phyloP scores from a whole-genome alignment of 768 basidiomycete species.

The Amanita fuliginea region DNA sequence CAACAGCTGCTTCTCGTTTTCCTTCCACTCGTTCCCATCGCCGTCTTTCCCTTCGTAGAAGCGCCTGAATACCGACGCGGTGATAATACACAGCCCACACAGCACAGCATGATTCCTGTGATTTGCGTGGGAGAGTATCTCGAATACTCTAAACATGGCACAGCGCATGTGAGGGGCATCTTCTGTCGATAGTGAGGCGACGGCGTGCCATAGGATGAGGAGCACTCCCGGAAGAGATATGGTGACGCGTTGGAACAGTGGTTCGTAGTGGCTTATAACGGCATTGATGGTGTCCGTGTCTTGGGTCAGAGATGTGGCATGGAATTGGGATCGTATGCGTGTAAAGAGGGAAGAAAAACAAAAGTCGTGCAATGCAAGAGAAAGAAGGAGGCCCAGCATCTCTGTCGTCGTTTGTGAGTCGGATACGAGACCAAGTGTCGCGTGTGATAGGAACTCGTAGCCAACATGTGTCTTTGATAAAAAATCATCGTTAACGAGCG shows the following conservation, averaged over 20 bases:
- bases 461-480: constrained; percentile 42
- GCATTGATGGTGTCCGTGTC: constrained; percentile 26
- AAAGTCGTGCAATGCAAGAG: constrained; percentile 58
- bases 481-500: constrained; percentile 2
- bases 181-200: constrained; percentile 22
- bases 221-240: constrained; percentile 55
- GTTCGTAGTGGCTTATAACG: constrained; percentile 29
- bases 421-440: constrained; percentile 41
- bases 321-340: constrained; percentile 15
- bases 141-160: constrained; percentile 48
- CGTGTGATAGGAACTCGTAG: constrained; percentile 50
- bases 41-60: constrained; percentile 21
- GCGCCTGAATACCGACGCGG: constrained; percentile 38
- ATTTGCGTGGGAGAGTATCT: constrained; percentile 43
- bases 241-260: constrained; percentile 25
- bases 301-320: constrained; percentile 14
- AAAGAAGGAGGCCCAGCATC: constrained; percentile 56
- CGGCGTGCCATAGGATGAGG: constrained; percentile 43
- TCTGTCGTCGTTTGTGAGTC: constrained; percentile 37
- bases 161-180: constrained; percentile 33
- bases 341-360: constrained; percentile 44
- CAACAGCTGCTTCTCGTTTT: constrained; percentile 37
- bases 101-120: constrained; percentile 67
- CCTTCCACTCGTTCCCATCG: constrained; percentile 14
- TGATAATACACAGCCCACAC: constrained; percentile 46